Conservation (phyloP, 1,284 basidiomycete genomes). For the Boletellus sp. region DNA sequence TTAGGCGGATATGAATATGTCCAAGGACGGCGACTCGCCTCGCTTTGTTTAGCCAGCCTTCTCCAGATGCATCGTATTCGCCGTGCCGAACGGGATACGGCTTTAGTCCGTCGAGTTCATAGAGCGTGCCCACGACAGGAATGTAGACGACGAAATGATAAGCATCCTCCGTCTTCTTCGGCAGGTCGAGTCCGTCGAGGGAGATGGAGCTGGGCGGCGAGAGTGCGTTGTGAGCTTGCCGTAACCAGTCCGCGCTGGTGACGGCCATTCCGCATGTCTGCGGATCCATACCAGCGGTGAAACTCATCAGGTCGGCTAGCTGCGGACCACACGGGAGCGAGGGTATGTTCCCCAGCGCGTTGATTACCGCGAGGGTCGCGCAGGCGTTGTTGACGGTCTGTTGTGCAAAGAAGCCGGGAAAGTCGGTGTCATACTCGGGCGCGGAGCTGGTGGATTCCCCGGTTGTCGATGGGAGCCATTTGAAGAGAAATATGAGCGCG, state of each 20-base stretch:
- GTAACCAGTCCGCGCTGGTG: slow-evolving; percentile 81
- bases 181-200: slow-evolving; percentile 67
- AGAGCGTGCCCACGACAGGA: slow-evolving; percentile 77
- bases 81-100: slow-evolving; percentile 78
- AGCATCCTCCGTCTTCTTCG: slow-evolving; percentile 78
- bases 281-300: slow-evolving; percentile 81
- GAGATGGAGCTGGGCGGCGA: slow-evolving; percentile 84
- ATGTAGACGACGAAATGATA: slow-evolving; percentile 93
- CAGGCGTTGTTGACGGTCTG: slow-evolving; percentile 94
- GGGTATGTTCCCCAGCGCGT: slow-evolving; percentile 87
- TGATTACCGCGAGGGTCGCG: slow-evolving; percentile 88
- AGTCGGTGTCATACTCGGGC: slow-evolving; percentile 67
- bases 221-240: slow-evolving; percentile 85
- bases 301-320: slow-evolving; percentile 70
- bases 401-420: slow-evolving; percentile 86
- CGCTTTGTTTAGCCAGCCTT: slow-evolving; percentile 80
- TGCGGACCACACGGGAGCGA: slow-evolving; percentile 65
- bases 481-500: slow-evolving; percentile 91
- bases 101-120: slow-evolving; percentile 90
- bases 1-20: slow-evolving; percentile 15
- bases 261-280: slow-evolving; percentile 83
- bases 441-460: slow-evolving; percentile 43
- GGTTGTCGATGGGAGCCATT: slow-evolving; percentile 67
- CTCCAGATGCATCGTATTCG: slow-evolving; percentile 55
- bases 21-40: slow-evolving; percentile 41